phyloP scores from a whole-genome alignment of 306 rosid species.

The Dalbergia cultrata region DNA sequence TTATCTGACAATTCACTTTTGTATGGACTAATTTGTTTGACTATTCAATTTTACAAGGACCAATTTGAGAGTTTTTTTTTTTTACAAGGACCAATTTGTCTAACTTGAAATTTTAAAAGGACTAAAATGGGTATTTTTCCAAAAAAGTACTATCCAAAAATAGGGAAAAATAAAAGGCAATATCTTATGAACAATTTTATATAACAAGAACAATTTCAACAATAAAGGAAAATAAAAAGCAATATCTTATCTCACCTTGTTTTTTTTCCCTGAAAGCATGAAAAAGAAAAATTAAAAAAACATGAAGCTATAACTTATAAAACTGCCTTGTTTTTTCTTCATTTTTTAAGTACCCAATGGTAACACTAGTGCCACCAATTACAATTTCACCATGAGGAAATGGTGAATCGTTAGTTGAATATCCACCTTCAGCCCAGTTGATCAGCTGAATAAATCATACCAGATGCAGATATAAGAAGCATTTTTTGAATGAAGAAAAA shows the following conservation, averaged over 20 bases:
- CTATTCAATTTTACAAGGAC: too few relatives aligned
- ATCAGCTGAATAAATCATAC: slow-evolving; percentile 67
- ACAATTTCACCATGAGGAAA: too few relatives aligned
- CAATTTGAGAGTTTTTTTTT: too few relatives aligned
- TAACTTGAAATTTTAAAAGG: too few relatives aligned
- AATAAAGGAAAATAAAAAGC: not conserved
- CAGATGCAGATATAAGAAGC: slow-evolving; percentile 37
- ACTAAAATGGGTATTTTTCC: too few relatives aligned
- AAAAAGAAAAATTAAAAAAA: not conserved
- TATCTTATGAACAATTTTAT: slow-evolving; percentile 25
- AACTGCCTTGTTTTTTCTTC: slow-evolving; percentile 88
- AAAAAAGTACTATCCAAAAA: too few relatives aligned
- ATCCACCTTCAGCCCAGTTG: slow-evolving; percentile 97
- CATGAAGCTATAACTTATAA: slow-evolving; percentile 71
- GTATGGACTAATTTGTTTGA: too few relatives aligned
- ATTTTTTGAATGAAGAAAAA: too few relatives aligned
- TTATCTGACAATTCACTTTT: slow-evolving; percentile 24
- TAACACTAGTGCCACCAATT: slow-evolving; percentile 92
- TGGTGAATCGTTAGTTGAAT: slow-evolving; percentile 73
- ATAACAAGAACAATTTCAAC: slow-evolving; percentile 9
- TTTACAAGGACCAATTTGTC: too few relatives aligned
- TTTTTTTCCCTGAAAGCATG: not conserved
- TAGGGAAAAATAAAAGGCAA: too few relatives aligned
- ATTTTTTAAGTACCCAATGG: slow-evolving; percentile 94
- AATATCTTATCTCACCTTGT: slow-evolving; percentile 1